Evolutionary conservation across 2,329 filamentous ascomycete species (phyloP).

Genomic region (Fusarium staphyleae): DNA sequence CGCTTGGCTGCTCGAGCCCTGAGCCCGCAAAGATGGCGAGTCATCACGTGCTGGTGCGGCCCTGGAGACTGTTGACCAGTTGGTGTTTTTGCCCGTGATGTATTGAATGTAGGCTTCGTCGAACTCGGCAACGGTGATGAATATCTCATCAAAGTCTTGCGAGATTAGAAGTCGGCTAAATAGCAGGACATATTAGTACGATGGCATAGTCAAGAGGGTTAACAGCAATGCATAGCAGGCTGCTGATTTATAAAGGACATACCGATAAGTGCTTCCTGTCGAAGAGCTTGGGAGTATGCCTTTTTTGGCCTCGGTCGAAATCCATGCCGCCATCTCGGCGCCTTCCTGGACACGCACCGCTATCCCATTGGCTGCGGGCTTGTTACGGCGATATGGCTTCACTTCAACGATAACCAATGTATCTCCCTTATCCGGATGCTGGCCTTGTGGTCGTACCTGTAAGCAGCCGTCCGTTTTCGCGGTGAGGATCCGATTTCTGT

Average conservation of each 20-base stretch:
- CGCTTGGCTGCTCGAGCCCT: background rate
- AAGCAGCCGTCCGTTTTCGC: background rate
- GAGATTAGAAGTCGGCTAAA: constrained; percentile 10
- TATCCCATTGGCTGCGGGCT: background rate
- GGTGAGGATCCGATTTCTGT: background rate
- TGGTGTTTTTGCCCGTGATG: constrained; percentile 1
- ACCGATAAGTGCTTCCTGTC: background rate
- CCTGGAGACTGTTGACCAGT: background rate
- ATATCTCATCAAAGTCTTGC: constrained; percentile 12
- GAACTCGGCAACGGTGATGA: constrained; percentile 11
- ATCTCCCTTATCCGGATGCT: background rate
- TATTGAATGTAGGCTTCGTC: constrained; percentile 11
- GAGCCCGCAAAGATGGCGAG: background rate
- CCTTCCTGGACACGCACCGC: constrained; percentile 9
- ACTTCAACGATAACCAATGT: constrained; percentile 14
- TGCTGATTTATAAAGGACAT: background rate
- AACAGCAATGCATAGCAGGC: too few relatives aligned
- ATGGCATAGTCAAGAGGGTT: too few relatives aligned
- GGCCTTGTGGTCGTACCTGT: background rate
- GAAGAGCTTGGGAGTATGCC: background rate
- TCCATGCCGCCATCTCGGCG: constrained; percentile 18
- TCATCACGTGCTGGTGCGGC: background rate
- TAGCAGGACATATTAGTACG: background rate
- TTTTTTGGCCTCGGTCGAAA: background rate
- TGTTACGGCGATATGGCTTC: constrained; percentile 8